Evolutionary conservation across 352 stramenopile species (phyloP), one percentile per base, ranked within the genome.

Genomic region (Elongisporangium prolatum): DNA sequence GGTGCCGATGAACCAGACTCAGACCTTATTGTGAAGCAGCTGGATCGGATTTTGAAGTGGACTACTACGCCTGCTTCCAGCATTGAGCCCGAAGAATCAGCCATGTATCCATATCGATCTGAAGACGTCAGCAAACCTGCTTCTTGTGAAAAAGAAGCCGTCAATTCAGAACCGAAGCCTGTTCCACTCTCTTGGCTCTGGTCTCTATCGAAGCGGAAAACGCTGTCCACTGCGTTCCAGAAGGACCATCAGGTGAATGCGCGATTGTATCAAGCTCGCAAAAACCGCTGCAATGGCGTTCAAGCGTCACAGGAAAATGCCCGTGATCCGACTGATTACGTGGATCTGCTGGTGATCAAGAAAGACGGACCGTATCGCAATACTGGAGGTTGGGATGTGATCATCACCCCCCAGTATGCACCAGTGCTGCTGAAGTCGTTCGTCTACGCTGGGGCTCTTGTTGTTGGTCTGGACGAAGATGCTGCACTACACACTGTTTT

Each of bases 391-490:
- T 95, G 74, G 74, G 86, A 95, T 56, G 22, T 95, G 0, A 68
- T 95, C 37, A 54, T 83, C 40, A 48, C 52, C 17, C 78, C 83
- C 3, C 54, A 54, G 6, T 79, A 71, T 28, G 78, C 80, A 1
- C 63, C 74, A 7, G 55, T 57, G 8, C 60, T 95, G 22, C 52
- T 95, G 16, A 89, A 93, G 48, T 54, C 74, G 0, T 53, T 90
- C 2, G 80, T 86, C 13, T 92, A 88, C 66, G 65, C 69, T 17
- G 80, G 83, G 5, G 80, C 76, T 0, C 68, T 93, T 38, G 81
- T 91, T 10, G 74, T 95, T 38, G 86, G 86, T 8, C 48, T 90
- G 1, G 78, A 90, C 21, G 86, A 95, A 66, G 64, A 87, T 10
- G 71, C 78, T 24, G 80, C 86, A 22, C 20, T 92, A 3, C 65